Evolutionary conservation across 139 green algal species (phyloP).

Genomic region (Chlorella sorokiniana): DNA sequence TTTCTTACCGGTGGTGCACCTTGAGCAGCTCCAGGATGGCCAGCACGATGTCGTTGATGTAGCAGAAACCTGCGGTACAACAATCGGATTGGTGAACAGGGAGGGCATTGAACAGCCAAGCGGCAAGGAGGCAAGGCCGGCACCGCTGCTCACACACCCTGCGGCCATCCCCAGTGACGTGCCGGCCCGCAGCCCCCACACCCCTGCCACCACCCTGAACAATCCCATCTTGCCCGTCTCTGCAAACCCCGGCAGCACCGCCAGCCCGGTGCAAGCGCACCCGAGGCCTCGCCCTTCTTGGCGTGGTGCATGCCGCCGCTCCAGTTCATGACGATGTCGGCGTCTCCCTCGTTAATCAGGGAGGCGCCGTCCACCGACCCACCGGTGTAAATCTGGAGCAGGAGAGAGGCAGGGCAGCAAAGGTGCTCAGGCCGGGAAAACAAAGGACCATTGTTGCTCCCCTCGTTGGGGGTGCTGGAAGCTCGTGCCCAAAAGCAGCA

Average conservation of each 20-base stretch:
- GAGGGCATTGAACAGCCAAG: neutral
- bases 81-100: neutral
- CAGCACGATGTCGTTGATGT: slow-evolving; percentile 99
- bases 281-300: slow-evolving; percentile 83
- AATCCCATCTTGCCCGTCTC: neutral
- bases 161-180: no score
- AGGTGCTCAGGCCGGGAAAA: neutral
- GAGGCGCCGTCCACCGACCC: slow-evolving; percentile 89
- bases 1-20: slow-evolving; percentile 59
- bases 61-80: slow-evolving; percentile 90
- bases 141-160: no score
- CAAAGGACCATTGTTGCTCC: no score
- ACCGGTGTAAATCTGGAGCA: slow-evolving; percentile 75
- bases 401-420: neutral
- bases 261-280: neutral
- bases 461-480: no score
- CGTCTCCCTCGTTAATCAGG: slow-evolving; percentile 83
- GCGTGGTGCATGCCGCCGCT: slow-evolving; percentile 96
- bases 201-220: neutral
- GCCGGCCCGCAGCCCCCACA: no score
- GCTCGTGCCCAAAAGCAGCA: no score
- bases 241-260: neutral
- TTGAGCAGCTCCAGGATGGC: slow-evolving; percentile 96
- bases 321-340: slow-evolving; percentile 97
- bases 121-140: neutral